Evolutionary conservation across 345 rosid species (phyloP), one percentile per base, ranked within the genome.

Genomic region (Arabidopsis arenosa): DNA sequence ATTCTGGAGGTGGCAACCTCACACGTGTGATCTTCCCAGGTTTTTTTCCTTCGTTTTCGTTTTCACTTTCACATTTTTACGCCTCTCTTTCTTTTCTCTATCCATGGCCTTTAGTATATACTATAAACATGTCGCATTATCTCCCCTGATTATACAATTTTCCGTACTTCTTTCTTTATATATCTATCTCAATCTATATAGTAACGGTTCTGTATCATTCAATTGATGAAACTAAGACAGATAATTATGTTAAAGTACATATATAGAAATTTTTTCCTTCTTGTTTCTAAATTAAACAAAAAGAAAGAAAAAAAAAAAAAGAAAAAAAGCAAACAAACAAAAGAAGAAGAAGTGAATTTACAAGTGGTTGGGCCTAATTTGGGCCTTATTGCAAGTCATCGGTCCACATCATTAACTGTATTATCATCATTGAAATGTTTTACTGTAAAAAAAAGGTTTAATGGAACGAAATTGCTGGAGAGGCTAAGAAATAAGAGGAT

Each of bases 1-100:
- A 80, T 82, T 79, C 18, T 90, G 93, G 97, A 87, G 88, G 61
- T 95, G 99, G 97, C 90, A 95, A 44, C 99, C 99, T 66, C 84
- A 84, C 60, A 84, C 83, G 10, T 95, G 99, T 58, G 83, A 89
- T 73, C 86, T 90, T 47, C 98, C 94, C 10, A 88, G 91, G 99
- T 94, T 52, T 49, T 6, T 62, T 47, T 45, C 54, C 18, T 47
- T 63, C 72, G 58, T 26, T 47, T 2, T 67, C 7, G 7, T 70
- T 54, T 45, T 15, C 21, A 35, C 26, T 37, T 37, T 26, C 59
- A 61, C 28, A 7, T 36, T 70, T 35, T 63, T 43, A 58, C 55
- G 33, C 15, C 26, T 35, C 36, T 56, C 28, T 49, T 36, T n/a
- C 47, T 23, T 70, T 33, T 26, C 10, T 10, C 5, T 15, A 13